Conservation (phyloP, 352 stramenopile genomes). For the Peronospora belbahrii region DNA sequence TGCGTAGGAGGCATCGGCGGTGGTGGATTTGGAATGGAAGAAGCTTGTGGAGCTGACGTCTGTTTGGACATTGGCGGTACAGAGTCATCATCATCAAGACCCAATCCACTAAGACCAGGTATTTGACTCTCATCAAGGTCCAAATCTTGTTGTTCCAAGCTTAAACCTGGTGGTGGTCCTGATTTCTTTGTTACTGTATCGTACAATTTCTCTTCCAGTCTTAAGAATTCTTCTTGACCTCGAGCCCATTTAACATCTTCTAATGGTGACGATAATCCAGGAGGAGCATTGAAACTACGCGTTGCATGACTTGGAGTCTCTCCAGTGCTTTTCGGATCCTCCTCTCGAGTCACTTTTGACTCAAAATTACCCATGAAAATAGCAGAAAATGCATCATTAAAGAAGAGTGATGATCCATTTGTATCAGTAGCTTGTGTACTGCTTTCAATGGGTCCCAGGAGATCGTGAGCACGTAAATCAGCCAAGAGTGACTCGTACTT, state of each 20-base stretch:
- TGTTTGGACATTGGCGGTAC: slow-evolving; percentile 6
- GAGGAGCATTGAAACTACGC: slow-evolving; percentile 50
- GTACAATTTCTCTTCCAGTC: slow-evolving; percentile 47
- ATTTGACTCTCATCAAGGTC: slow-evolving; percentile 68
- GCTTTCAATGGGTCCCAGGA: slow-evolving; percentile 61
- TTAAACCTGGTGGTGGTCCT: slow-evolving; percentile 14
- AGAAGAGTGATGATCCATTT: slow-evolving; percentile 63
- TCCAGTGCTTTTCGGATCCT: slow-evolving; percentile 10
- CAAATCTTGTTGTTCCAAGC: slow-evolving; percentile 33
- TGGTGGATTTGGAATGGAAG: slow-evolving; percentile 17
- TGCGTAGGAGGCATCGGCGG: slow-evolving; percentile 17
- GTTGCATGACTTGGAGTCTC: slow-evolving; percentile 21
- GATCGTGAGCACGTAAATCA: slow-evolving; percentile 76
- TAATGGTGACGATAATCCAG: slow-evolving; percentile 41
- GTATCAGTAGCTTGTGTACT: slow-evolving; percentile 10
- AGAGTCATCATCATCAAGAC: slow-evolving; percentile 65
- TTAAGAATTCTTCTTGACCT: slow-evolving; percentile 65
- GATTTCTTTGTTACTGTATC: slow-evolving; percentile 2
- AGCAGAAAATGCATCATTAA: slow-evolving; percentile 80
- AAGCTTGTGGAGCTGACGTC: slow-evolving; percentile 15
- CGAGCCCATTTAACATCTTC: slow-evolving; percentile 78
- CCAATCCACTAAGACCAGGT: slow-evolving; percentile 48
- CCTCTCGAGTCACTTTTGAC: slow-evolving; percentile 13
- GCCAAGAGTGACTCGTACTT: slow-evolving; percentile 84
- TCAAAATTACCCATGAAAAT: slow-evolving; percentile 79